Evolutionary conservation across 441 rosid species (phyloP), one percentile per base, ranked within the genome.

Genomic region (Populus tomentosa): DNA sequence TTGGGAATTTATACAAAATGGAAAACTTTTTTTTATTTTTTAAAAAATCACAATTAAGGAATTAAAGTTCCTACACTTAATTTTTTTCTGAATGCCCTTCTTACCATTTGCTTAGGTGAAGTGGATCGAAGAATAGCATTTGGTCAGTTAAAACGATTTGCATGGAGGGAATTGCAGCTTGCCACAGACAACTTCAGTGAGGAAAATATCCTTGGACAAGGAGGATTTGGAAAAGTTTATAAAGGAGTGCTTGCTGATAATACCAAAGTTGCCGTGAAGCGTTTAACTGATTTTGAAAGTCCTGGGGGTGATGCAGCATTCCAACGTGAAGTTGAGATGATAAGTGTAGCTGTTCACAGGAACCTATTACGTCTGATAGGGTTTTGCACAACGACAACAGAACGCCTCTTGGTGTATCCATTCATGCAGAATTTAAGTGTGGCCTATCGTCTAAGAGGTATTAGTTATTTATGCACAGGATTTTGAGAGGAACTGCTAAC

Each of bases 251-350:
- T 95, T 82, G 79, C 81, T 46, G 99, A 93, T 81, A 87, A 85
- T 68, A 88, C 94, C 6, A 91, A 89, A 84, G 85, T 92, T 7
- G 97, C 97, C 13, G 98, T 94, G 36, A 94, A 94, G 83, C 88
- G 98, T 69, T 77, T 93, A 73, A 90, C 94, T 59, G 97, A 94
- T 85, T 91, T 84, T 59, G 94, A 92, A 75, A 94, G 97, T 83
- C 97, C 95, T 1, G 98, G 98, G 72, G 98, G 98, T 72, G 98
- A 94, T 61, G 90, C 90, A 46, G 95, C 97, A 77, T 94, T 94
- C 86, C 97, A 91, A 70, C 89, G 97, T 69, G 98, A 94, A 82
- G 98, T 94, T 28, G 95, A 92, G 85, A 89, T 94, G 95, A 93
- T 94, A 80, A 91, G 98, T 78, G 93, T 94, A 71, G 98, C 98